These are phyloP conservation scores for Clitoria ternatea DNA, from an alignment of 306 rosid genomes.

Conservation along the genomic window DNA sequence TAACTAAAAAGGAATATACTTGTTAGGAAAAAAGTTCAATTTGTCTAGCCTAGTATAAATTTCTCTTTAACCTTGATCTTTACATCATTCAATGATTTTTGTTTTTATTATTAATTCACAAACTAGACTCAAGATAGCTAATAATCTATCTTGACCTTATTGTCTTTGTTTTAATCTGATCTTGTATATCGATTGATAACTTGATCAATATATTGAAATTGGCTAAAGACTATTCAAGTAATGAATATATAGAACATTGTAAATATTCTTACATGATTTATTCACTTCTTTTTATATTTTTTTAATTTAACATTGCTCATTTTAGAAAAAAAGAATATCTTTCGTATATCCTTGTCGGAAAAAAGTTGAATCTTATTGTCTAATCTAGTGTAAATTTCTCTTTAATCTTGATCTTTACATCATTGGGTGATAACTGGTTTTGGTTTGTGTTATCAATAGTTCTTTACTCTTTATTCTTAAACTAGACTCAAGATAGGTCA, in stretches of 20 bases:
- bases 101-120: too few species aligned
- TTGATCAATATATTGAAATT: too few species aligned
- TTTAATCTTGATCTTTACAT: neutral
- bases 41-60: neutral
- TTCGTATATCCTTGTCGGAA: neutral
- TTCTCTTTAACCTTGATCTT: neutral
- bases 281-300: too few species aligned
- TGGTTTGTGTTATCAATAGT: neutral
- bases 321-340: neutral
- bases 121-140: neutral
- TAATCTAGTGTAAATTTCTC: neutral
- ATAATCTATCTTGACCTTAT: too few species aligned
- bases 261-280: too few species aligned
- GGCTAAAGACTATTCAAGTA: too few species aligned
- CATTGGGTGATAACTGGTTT: neutral
- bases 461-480: neutral
- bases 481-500: neutral
- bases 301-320: too few species aligned
- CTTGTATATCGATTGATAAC: too few species aligned
- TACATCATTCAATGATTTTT: neutral
- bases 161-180: neutral
- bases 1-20: neutral
- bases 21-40: neutral
- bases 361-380: neutral
- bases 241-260: too few species aligned